Conservation (phyloP, 129 eudicot species). For the Helianthus annuus region DNA sequence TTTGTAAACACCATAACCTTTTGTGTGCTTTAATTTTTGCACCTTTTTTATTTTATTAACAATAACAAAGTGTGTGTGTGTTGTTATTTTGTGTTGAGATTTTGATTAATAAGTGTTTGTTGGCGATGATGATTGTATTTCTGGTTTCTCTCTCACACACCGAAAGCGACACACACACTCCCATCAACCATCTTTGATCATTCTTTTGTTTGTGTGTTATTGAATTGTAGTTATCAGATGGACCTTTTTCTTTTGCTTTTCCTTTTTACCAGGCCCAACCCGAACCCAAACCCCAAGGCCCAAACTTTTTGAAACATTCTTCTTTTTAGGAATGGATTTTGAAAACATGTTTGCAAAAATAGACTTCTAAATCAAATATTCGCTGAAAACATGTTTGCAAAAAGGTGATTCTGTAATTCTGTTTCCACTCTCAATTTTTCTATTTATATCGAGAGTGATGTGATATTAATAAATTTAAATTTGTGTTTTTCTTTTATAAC, state of each 20-base stretch:
- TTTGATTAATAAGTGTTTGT: conserved; percentile 21
- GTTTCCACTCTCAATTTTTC: too few species aligned
- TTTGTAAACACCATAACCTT: conserved; percentile 45
- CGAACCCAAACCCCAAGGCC: conserved; percentile 16
- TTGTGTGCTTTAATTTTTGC: conserved; percentile 1
- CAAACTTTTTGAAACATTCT: conserved; percentile 8
- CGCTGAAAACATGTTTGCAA: too few species aligned
- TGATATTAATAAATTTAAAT: too few species aligned
- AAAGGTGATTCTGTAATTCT: too few species aligned
- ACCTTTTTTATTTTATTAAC: too few species aligned
- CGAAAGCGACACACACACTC: conserved; percentile 23
- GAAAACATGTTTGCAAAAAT: too few species aligned
- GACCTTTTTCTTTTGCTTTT: conserved; percentile 12
- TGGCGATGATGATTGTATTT: neutral
- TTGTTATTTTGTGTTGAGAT: neutral
- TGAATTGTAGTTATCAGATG: conserved; percentile 15
- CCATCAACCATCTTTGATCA: conserved; percentile 26
- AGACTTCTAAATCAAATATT: too few species aligned
- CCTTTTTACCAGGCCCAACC: conserved; percentile 18
- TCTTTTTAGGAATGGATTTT: neutral
- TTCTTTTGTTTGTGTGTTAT: conserved; percentile 4
- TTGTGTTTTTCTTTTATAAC: too few species aligned
- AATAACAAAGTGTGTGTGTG: neutral
- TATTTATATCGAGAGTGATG: too few species aligned
- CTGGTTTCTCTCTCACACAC: conserved; percentile 21